Evolutionary conservation across 805 yeast species (phyloP).

Genomic region (Suhomyces sp.): DNA sequence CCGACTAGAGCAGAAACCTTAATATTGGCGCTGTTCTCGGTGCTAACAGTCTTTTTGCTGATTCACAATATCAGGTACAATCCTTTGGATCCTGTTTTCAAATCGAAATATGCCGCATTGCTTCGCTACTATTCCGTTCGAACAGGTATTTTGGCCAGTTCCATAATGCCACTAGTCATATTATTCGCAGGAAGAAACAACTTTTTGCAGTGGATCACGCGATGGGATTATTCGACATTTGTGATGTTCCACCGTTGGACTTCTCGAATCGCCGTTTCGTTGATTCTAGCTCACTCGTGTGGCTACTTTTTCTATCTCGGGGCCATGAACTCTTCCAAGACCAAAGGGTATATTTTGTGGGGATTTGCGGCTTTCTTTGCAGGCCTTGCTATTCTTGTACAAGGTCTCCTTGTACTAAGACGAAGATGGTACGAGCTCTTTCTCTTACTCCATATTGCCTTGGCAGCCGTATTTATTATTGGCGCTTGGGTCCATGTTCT

Average conservation of each 20-base stretch:
- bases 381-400: constrained; percentile 17
- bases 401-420: constrained; percentile 18
- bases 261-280: constrained; percentile 42
- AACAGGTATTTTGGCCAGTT: constrained; percentile 23
- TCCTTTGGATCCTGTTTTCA: constrained; percentile 26
- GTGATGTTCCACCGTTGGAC: constrained; percentile 58
- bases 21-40: constrained; percentile 6
- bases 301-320: constrained; percentile 8
- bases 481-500: constrained; percentile 18
- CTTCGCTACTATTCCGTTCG: constrained; percentile 18
- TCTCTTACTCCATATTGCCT: constrained; percentile 19
- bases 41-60: constrained; percentile 6
- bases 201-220: constrained; percentile 36
- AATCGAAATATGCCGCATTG: constrained; percentile 16
- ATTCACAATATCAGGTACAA: constrained; percentile 17
- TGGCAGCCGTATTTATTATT: constrained; percentile 19
- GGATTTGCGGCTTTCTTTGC: constrained; percentile 19
- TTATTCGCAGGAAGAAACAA: constrained; percentile 37
- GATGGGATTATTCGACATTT: constrained; percentile 47
- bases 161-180: constrained; percentile 30
- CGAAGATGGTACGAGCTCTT: constrained; percentile 23
- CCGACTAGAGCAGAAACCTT: constrained; percentile 14
- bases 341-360: constrained; percentile 18
- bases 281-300: constrained; percentile 42
- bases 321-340: constrained; percentile 11